phyloP scores from a whole-genome alignment of 257 asterid genomes.

The Craterostigma plantagineum region DNA sequence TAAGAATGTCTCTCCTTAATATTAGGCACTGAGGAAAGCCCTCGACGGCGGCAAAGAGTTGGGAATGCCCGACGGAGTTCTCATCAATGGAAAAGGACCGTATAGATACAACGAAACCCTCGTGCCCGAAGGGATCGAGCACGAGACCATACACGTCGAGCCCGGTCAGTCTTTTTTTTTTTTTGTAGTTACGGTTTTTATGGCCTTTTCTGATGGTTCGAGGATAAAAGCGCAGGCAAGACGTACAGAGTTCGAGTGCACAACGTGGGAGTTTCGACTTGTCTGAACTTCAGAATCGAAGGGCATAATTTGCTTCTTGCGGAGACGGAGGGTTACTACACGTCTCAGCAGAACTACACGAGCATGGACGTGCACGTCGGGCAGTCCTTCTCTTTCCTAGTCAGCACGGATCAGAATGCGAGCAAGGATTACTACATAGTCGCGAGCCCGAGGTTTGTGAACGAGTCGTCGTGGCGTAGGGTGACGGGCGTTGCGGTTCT shows the following conservation, averaged over 20 bases:
- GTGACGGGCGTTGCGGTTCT: slow-evolving; percentile 85
- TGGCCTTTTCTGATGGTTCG: too few species aligned
- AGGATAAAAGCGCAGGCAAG: too few species aligned
- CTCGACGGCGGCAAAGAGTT: slow-evolving; percentile 55
- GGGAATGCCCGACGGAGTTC: slow-evolving; percentile 96
- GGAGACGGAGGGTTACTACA: slow-evolving; percentile 86
- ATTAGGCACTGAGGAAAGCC: slow-evolving; percentile 43
- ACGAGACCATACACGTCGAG: slow-evolving; percentile 67
- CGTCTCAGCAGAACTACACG: slow-evolving; percentile 65
- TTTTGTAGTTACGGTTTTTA: too few species aligned
- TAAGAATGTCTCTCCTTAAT: background rate
- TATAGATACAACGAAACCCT: slow-evolving; percentile 59
- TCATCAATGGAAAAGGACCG: slow-evolving; percentile 94
- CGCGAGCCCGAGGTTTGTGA: slow-evolving; percentile 87
- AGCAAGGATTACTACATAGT: slow-evolving; percentile 89
- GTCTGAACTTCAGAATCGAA: slow-evolving; percentile 80
- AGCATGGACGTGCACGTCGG: slow-evolving; percentile 87
- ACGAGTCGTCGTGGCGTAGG: slow-evolving; percentile 67
- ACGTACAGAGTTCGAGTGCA: slow-evolving; percentile 82
- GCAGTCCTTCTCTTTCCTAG: slow-evolving; percentile 68
- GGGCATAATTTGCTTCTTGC: slow-evolving; percentile 70
- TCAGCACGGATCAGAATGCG: slow-evolving; percentile 90
- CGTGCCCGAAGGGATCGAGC: slow-evolving; percentile 72
- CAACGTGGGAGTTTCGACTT: slow-evolving; percentile 73
- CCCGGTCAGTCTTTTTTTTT: slow-evolving; percentile 37